These are phyloP conservation scores for Mollisia scopiformis DNA, from an alignment of 2,329 filamentous ascomycete species.

Conservation along the genomic window DNA sequence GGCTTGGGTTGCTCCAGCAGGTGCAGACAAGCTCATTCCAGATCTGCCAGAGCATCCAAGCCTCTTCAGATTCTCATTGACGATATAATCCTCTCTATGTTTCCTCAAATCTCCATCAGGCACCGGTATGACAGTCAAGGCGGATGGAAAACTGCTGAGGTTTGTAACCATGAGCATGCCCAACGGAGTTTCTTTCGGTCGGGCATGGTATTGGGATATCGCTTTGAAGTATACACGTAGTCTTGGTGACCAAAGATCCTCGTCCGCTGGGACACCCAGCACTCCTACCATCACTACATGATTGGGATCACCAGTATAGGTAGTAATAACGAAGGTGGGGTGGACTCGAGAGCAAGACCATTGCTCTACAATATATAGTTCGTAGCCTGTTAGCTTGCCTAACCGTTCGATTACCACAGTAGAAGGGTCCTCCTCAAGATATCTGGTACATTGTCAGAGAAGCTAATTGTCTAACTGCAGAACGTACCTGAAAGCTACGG, in stretches of 20 bases:
- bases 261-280: constrained; percentile 79
- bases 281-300: constrained; percentile 81
- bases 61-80: constrained; percentile 93
- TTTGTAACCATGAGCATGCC: constrained; percentile 95
- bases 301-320: constrained; percentile 84
- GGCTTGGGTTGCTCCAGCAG: constrained; percentile 79
- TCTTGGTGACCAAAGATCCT: constrained; percentile 76
- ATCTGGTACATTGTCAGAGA: constrained; percentile 46
- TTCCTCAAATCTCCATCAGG: constrained; percentile 83
- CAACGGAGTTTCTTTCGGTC: constrained; percentile 77
- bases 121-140: constrained; percentile 87
- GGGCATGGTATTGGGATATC: constrained; percentile 82
- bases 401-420: constrained; percentile 76
- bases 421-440: constrained; percentile 82
- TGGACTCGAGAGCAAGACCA: constrained; percentile 93
- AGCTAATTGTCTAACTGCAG: neutral
- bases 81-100: constrained; percentile 82
- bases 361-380: constrained; percentile 93
- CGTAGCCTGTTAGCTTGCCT: constrained; percentile 76
- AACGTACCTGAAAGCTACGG: constrained; percentile 59
- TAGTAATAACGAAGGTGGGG: constrained; percentile 89
- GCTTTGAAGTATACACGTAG: constrained; percentile 85
- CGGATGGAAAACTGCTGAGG: constrained; percentile 87
- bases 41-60: constrained; percentile 89
- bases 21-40: constrained; percentile 78